Evolutionary conservation across 208 protist species (phyloP).

Genomic region (Wallacemonas rigidus): DNA sequence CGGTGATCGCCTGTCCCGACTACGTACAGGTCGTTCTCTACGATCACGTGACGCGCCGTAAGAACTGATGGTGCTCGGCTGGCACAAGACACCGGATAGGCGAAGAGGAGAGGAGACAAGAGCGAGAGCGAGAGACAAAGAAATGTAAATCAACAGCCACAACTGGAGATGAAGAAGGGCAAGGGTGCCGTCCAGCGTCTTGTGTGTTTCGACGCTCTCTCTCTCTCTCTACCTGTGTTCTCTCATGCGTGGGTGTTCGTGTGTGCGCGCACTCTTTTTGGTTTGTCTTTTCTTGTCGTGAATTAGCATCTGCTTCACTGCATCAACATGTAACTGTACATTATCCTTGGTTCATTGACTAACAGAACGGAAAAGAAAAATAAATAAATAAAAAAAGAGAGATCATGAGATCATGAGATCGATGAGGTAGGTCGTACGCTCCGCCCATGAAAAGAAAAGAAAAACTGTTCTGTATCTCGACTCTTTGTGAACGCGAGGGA

Average conservation of each 20-base stretch:
- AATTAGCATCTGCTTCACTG: too few relatives aligned
- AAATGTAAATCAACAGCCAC: not conserved
- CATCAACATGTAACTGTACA: not conserved
- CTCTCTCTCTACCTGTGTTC: not conserved
- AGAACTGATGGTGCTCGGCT: constrained; percentile 61
- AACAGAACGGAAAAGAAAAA: constrained; percentile 9
- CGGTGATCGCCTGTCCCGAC: constrained; percentile 93
- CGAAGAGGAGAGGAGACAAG: too few relatives aligned
- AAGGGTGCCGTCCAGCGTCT: not conserved
- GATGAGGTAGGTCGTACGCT: too few relatives aligned
- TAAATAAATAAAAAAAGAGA: constrained; percentile 8
- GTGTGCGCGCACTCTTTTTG: too few relatives aligned
- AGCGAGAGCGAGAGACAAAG: not conserved
- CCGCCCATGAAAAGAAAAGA: too few relatives aligned
- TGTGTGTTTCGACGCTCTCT: not conserved
- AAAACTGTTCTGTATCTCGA: too few relatives aligned
- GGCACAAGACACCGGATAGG: too few relatives aligned
- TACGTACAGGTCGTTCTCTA: constrained; percentile 96
- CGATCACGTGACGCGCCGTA: constrained; percentile 90
- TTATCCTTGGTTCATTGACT: constrained; percentile 5
- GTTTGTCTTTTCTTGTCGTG: too few relatives aligned
- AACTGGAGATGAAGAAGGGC: not conserved
- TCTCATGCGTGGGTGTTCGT: not conserved
- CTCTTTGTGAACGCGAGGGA: too few relatives aligned
- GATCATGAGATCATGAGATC: not conserved